A percentile compares a stretch with the other conserved stretches of the same genome.
Evolutionary conservation across 805 yeast genomes (phyloP).

Genomic region (Geotrichum ghanense): DNA sequence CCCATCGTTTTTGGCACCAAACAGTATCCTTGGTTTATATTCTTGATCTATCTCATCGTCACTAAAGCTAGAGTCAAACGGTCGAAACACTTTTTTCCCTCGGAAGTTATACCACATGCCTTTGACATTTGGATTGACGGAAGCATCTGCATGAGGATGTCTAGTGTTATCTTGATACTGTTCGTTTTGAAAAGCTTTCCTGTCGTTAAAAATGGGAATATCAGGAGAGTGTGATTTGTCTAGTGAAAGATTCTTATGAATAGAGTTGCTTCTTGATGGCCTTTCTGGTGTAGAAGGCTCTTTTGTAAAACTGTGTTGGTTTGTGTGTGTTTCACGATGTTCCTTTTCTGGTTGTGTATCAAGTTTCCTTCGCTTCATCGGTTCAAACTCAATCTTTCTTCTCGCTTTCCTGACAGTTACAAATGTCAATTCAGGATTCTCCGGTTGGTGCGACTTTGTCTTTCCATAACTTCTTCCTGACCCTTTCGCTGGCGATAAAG

Average conservation of each 20-base stretch:
- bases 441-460: too few species aligned
- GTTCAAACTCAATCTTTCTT: too few species aligned
- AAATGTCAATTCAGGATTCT: too few species aligned
- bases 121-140: conserved; percentile 11
- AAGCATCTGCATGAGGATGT: conserved; percentile 11
- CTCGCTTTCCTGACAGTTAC: too few species aligned
- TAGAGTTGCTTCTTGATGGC: too few species aligned
- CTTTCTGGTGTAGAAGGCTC: too few species aligned
- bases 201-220: conserved; percentile 8
- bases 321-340: too few species aligned
- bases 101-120: conserved; percentile 30
- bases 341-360: too few species aligned
- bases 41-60: conserved; percentile 10
- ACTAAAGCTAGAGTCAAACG: conserved; percentile 17
- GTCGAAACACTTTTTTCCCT: conserved; percentile 28
- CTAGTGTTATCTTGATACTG: background rate
- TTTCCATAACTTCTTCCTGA: conserved; percentile 16
- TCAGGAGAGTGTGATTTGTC: conserved; percentile 7
- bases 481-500: conserved; percentile 15
- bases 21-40: conserved; percentile 15
- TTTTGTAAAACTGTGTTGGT: too few species aligned
- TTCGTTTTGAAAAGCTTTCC: conserved; percentile 10
- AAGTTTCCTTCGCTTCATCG: too few species aligned
- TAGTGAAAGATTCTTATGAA: conserved; percentile 6
- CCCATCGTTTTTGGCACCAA: conserved; percentile 3